These are phyloP conservation scores for Eucalyptus pauciflora DNA, from an alignment of 345 rosid species.

Conservation along the genomic window DNA sequence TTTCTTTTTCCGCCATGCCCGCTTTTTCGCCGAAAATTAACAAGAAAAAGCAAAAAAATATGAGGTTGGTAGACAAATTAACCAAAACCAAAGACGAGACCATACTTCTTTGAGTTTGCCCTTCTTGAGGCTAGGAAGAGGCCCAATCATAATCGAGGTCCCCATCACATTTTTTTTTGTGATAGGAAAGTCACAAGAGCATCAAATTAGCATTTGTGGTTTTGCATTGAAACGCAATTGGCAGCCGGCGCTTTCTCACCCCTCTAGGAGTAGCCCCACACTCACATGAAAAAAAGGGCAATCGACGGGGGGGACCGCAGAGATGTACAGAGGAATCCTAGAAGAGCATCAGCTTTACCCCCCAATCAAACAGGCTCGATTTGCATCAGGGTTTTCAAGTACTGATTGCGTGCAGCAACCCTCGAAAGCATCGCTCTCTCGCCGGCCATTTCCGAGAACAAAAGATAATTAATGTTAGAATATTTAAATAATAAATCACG, in stretches of 20 bases:
- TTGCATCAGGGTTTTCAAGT: too few relatives aligned
- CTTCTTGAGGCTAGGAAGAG: neutral
- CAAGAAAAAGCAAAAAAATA: neutral
- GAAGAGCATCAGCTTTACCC: too few relatives aligned
- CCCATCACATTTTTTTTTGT: neutral
- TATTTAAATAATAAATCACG: too few relatives aligned
- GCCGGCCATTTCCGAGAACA: neutral
- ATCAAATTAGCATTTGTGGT: neutral
- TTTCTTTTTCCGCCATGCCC: too few relatives aligned
- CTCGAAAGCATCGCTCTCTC: neutral
- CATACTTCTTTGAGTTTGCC: neutral
- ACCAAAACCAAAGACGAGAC: neutral
- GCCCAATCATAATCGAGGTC: neutral
- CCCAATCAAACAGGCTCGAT: too few relatives aligned
- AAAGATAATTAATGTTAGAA: neutral
- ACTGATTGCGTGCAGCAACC: neutral
- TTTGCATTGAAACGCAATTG: neutral
- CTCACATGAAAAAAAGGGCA: too few relatives aligned
- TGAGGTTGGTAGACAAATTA: neutral
- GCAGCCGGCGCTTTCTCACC: neutral
- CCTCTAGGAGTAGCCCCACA: neutral
- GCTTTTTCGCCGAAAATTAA: neutral
- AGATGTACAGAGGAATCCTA: too few relatives aligned
- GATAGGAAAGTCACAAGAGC: neutral
- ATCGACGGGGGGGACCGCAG: too few relatives aligned